Evolutionary conservation across 2,329 filamentous ascomycete genomes (phyloP), one percentile per base, ranked within the genome.

Genomic region (Sarocladium oryzae): DNA sequence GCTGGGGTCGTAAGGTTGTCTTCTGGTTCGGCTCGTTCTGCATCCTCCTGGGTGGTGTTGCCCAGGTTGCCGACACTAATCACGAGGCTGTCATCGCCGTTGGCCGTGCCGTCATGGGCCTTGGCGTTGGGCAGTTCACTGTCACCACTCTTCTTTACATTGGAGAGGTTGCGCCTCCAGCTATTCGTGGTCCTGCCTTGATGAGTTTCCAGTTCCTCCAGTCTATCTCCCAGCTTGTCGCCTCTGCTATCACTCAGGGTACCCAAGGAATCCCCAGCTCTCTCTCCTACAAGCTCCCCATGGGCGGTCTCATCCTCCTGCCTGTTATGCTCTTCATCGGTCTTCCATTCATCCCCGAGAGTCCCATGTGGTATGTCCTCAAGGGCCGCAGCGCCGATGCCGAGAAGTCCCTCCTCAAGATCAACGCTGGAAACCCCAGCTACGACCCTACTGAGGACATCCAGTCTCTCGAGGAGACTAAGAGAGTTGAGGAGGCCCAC

Each of bases 161-260:
- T n/a, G 58, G 57, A 16, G 58, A 64, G 55, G 56, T 65, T 13
- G 61, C 63, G 6, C 61, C 62, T 5, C 45, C 49, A 7, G 51
- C 49, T 5, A 57, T 65, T 43, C 61, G 63, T 46, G 58, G 61
- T 20, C 61, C 60, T 21, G 55, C 58, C 16, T 56, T 67, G 18
- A 62, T 63, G 61, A 64, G 61, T 55, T 67, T 62, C 54, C 64
- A 66, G 54, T 60, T 67, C 52, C 58, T 62, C 40, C 60, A 64
- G 28, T 66, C 64, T 3, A 51, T 59, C 46, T 60, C 64, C 20
- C 63, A 66, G 49, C 56, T 65, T 24, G 50, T 63, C 43, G 63
- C 58, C 20, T 58, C 62, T 3, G 57, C 56, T 37, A 60, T 65
- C 46, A 59, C 58, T 36, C 60, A 62, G 21, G 61, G 61, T 20